Conservation (phyloP, 2,329 filamentous ascomycete species). For the Sporothrix phasma region DNA sequence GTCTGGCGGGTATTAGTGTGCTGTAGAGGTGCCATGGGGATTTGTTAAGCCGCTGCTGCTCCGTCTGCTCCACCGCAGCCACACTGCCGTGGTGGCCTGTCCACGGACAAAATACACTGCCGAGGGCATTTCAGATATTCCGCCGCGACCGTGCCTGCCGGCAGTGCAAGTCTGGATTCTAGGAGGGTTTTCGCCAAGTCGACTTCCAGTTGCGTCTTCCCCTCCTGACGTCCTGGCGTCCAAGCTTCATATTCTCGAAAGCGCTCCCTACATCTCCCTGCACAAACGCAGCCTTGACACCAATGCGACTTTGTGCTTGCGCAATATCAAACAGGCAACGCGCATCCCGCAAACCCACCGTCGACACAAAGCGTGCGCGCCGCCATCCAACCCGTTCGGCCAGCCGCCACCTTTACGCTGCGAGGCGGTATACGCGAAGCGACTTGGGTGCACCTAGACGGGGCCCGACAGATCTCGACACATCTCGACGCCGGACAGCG, state of each 20-base stretch:
- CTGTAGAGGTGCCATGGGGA: not conserved
- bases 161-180: not conserved
- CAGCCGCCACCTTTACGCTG: not conserved
- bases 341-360: not conserved
- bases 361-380: not conserved
- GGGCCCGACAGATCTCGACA: not conserved
- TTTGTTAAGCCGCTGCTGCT: conserved; percentile 10
- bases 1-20: not conserved
- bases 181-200: not conserved
- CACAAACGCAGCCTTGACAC: not conserved
- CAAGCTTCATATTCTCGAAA: not conserved
- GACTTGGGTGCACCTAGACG: not conserved
- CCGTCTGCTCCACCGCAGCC: not conserved
- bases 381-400: not conserved
- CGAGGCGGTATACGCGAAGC: not conserved
- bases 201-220: not conserved
- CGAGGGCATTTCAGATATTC: conserved; percentile 12
- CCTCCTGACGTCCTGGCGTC: no score
- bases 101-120: conserved; percentile 8
- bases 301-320: not conserved
- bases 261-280: not conserved
- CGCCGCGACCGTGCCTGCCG: conserved; percentile 10
- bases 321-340: not conserved
- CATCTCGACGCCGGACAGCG: not conserved
- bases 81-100: conserved; percentile 3